Base-by-base conservation (phyloP, 768 basidiomycete species). In the Tylopilus vinaceipallidus region DNA sequence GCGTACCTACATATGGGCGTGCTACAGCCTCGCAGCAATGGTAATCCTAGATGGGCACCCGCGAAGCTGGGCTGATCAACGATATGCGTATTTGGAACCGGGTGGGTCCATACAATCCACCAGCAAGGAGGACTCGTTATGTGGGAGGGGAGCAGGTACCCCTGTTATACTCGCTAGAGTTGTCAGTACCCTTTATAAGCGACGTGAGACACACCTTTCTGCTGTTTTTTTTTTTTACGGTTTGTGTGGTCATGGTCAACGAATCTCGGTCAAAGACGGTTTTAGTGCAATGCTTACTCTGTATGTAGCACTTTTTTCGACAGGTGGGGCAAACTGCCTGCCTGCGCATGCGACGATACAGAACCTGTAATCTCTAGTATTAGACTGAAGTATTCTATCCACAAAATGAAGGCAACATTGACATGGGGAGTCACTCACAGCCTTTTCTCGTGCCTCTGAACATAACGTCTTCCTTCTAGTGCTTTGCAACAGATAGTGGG, bases 81-180 rank as follows among this genome's bases (percentile, higher is more conserved):
- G 16, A 23, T 19, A 33, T 47, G 47, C 44, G 53, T 13, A 56
- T 36, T 2, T 42, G 19, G 14, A n/a, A 45, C 36, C 1, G 54
- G 54, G 23, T 43, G 40, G 6, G 19, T 55, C 16, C 45, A 40
- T 1, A 46, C 3, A 0, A 48, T 24, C 49, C 12, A 12, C 37
- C 30, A 46, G 24, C 12, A 2, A 42, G 12, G 13, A 23, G 23
- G 14, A 24, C 9, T 3, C 16, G 12, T 23, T 20, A 39, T 16
- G 38, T 11, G 14, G 9, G 38, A 39, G 9, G 19, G 23, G 6
- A 24, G 2, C 22, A 2, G 48, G 50, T 23, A 46, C 17, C 16
- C 1, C 30, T 2, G 43, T 43, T 9, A 32, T 44, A 24, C 56
- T 48, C 0, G 53, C 43, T n/a, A 6, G 32, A 57, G 6, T 49